A percentile compares a stretch with the other conserved stretches of the same genome.
Evolutionary conservation across 371 early-diverging fungal genomes (phyloP).

Genomic region (Rhizopus delemar): DNA sequence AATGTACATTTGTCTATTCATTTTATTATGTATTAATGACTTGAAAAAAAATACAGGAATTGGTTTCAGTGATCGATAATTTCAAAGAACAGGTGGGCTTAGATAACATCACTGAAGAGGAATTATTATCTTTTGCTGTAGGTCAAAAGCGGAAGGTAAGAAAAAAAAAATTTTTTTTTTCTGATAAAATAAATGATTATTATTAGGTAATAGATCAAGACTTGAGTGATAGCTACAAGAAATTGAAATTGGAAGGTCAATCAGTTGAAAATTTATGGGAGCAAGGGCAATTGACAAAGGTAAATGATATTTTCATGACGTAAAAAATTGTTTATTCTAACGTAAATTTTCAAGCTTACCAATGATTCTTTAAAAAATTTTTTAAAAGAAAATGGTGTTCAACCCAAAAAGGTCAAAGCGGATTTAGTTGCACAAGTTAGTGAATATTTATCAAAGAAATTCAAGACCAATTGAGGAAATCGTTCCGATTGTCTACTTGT

Average conservation of each 20-base stretch:
- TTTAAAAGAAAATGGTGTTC: conserved; percentile 36
- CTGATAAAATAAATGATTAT: neutral
- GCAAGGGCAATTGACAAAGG: neutral
- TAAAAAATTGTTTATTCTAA: neutral
- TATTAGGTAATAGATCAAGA: neutral
- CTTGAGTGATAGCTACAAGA: neutral
- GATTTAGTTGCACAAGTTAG: conserved; percentile 53
- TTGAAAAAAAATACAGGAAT: conserved; percentile 8
- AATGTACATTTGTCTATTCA: neutral
- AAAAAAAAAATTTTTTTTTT: neutral
- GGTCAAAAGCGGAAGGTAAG: conserved; percentile 18
- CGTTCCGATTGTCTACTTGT: neutral
- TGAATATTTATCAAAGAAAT: conserved; percentile 4
- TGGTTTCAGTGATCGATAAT: conserved; percentile 12
- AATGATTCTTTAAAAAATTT: conserved; percentile 56
- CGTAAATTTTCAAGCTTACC: conserved; percentile 26
- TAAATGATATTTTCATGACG: neutral
- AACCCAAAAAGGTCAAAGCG: conserved; percentile 49
- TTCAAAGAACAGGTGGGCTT: conserved; percentile 20
- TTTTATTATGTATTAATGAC: neutral
- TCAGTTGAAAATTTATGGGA: conserved; percentile 16
- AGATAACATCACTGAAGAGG: conserved; percentile 8
- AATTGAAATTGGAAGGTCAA: neutral
- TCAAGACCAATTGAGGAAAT: neutral
- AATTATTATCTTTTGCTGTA: neutral